phyloP scores from a whole-genome alignment of 352 stramenopile species.

The Phytophthora capsici region DNA sequence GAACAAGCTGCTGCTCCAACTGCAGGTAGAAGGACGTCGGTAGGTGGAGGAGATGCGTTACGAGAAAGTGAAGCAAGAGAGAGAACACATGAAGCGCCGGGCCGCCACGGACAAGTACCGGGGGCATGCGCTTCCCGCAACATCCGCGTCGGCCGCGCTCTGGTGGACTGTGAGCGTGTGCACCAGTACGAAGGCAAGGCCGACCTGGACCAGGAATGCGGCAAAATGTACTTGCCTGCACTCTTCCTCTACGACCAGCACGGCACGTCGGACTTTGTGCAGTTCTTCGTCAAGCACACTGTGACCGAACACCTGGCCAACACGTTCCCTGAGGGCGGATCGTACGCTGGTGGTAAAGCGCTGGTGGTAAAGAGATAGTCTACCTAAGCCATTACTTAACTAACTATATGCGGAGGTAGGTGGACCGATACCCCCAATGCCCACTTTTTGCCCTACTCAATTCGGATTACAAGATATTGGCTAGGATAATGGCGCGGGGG shows the following conservation, averaged over 20 bases:
- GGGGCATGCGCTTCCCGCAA: constrained; percentile 61
- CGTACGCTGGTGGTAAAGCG: no score
- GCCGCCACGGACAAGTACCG: constrained; percentile 82
- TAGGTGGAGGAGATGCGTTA: constrained; percentile 70
- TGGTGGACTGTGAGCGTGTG: constrained; percentile 84
- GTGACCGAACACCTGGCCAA: constrained; percentile 89
- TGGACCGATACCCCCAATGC: no score
- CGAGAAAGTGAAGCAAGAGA: constrained; percentile 69
- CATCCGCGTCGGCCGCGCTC: constrained; percentile 71
- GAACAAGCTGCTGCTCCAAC: constrained; percentile 79
- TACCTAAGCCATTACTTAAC: no score
- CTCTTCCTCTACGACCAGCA: constrained; percentile 89
- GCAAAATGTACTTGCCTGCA: constrained; percentile 79
- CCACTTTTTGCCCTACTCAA: no score
- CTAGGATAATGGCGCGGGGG: no score
- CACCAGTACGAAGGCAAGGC: constrained; percentile 86
- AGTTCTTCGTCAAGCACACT: constrained; percentile 78
- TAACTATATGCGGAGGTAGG: no score
- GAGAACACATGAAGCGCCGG: constrained; percentile 72
- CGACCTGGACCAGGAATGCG: constrained; percentile 64
- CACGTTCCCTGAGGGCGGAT: constrained; percentile 89
- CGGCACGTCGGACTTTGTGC: constrained; percentile 85
- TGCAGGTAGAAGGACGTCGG: constrained; percentile 67
- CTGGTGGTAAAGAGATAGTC: no score
- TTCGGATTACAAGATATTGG: no score